Base-by-base conservation (phyloP, 1,284 basidiomycete genomes). In the Moesziomyces antarcticus region DNA sequence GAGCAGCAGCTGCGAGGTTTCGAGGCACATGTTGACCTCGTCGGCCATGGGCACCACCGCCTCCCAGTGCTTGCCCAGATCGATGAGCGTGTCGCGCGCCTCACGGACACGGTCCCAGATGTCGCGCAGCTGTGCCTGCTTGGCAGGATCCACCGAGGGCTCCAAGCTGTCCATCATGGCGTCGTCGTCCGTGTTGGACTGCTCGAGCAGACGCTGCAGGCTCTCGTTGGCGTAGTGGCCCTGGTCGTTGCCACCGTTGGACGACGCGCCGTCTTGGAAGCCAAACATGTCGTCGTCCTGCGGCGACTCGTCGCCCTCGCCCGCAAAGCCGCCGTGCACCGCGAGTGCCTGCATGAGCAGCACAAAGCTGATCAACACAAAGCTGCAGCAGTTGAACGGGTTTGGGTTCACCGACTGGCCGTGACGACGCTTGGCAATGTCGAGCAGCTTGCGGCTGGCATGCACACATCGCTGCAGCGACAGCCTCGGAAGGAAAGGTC, bases 311-410 rank as follows among this genome's bases (percentile, higher is more conserved):
- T 47, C 63, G 16, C 27, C 37, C 5, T 72, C 62, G 43, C 65
- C 62, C 3, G 61, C 61, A 41, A 67, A 67, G 11, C 70, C 66
- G 16, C 71, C 70, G 33, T 70, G 71, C 13, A 81, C 68, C 1
- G 77, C 75, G 20, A 81, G 60, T 11, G 79, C 79, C 47, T 79
- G 77, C 79, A 81, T 81, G 30, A 81, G 75, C 33, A 79, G 62
- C 45, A 78, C 76, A 47, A 79, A 81, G 37, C 68, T 73, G 56
- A 81, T 81, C 50, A 81, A 65, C n/a, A 81, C 78, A 51, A 75
- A 79, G 43, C 67, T 73, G 71, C 79, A 81, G 42, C 73, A 75
- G 53, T 79, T 79, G 71, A 81, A 81, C 3, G 79, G 79, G 47
- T 81, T 81, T 40, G 79, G 79, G 51, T 66, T 73, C 45, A 73